Evolutionary conservation across 495 filamentous ascomycete species (phyloP), one percentile per base, ranked within the genome.

Genomic region (Penicillium coffeae): DNA sequence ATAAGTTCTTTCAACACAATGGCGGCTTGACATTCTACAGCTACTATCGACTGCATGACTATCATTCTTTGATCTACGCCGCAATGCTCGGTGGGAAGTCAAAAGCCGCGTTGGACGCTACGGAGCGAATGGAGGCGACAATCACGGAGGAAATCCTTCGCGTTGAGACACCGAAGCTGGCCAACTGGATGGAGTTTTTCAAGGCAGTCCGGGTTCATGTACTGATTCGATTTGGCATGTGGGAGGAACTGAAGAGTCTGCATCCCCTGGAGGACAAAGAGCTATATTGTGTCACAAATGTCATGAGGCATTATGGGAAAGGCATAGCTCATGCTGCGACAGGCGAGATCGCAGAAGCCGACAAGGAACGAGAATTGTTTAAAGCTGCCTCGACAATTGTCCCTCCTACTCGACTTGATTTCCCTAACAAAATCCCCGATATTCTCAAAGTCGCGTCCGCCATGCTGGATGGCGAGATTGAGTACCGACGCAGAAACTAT

Each of bases 381-480:
- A 57, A 50, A 1, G 42, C 62, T 10, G 73, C 81, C 0, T 49
- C 68, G 3, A 60, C 73, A 5, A 51, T 44, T 0, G 81, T 88
- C 0, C 73, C 75, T 0, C n/a, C 52, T 0, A 77, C 75, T 0
- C 73, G 85, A 20, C 85, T 74, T 9, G 51, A 83, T 1, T 87
- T 86, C 64, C 84, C 83, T 58, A 87, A 87, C 52, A 81, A 69
- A 1, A 82, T 77, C 38, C 51, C 62, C 10, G 80, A 85, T 52
- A 81, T 87, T 32, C 63, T 89, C 0, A 56, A 55, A 4, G 68
- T 89, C 5, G 83, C 76, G 0, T 60, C 63, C 9, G 76, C 78
- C 12, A 86, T 89, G 83, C 65, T 88, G 1, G 77, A 85, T 32
- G 85, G 85, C 3, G 85, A 89, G 50, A 68, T 89, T n/a, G 77